Conservation (phyloP, 2,329 filamentous ascomycete species). For the Beauveria australis region DNA sequence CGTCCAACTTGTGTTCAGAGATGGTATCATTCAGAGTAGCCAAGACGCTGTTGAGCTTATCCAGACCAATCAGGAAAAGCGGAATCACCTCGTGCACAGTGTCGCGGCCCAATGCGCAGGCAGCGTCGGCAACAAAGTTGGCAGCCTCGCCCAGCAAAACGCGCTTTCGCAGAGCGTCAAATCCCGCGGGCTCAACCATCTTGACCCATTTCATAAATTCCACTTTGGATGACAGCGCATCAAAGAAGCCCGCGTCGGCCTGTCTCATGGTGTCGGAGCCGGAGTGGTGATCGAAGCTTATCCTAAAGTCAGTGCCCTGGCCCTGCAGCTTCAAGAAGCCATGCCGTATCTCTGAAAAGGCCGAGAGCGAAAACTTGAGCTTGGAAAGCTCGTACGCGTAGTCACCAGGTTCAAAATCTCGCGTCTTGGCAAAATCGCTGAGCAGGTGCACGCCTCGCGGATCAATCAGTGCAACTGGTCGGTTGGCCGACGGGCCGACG, state of each 20-base stretch:
- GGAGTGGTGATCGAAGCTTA: not conserved
- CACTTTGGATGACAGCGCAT: not conserved
- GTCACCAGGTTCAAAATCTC: constrained; percentile 8
- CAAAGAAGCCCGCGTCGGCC: constrained; percentile 3
- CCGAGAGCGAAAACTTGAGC: constrained; percentile 5
- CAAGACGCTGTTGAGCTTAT: constrained; percentile 5
- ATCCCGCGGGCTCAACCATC: not conserved
- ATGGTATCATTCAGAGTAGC: not conserved
- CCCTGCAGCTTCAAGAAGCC: not conserved
- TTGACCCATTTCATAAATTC: constrained; percentile 4
- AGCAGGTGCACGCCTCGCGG: constrained; percentile 10
- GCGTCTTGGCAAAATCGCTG: constrained; percentile 3
- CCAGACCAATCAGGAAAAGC: constrained; percentile 5
- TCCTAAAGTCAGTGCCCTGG: not conserved
- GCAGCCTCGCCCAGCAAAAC: constrained; percentile 8
- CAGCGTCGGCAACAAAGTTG: constrained; percentile 6
- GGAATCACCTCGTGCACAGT: constrained; percentile 4
- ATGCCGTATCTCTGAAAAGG: constrained; percentile 6
- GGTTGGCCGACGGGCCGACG: not conserved
- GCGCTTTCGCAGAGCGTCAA: not conserved
- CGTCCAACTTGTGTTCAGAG: constrained; percentile 1
- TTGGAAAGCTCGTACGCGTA: constrained; percentile 8
- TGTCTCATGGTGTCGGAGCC: constrained; percentile 5
- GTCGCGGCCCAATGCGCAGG: constrained; percentile 6
- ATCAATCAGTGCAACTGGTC: constrained; percentile 5